Evolutionary conservation across 1,284 basidiomycete species (phyloP), one percentile per base, ranked within the genome.

Genomic region (Meripilus lineatus): DNA sequence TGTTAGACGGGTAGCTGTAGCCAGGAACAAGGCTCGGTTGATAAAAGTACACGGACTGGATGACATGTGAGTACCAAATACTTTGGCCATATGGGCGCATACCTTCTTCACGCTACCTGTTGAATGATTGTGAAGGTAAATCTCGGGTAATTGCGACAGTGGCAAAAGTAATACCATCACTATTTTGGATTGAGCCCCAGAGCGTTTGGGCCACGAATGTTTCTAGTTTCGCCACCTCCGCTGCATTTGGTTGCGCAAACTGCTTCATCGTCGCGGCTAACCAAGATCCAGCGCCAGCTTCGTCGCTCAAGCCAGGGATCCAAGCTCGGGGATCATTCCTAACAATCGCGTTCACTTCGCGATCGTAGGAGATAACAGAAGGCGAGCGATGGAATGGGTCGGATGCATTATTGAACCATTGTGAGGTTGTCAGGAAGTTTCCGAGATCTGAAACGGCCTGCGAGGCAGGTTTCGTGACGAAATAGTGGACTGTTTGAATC

Each of bases 231-330:
- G 66, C 58, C 5, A 79, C 73, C 55, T 80, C 77, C 11, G 61
- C 62, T 1, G 71, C 71, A 47, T 65, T 73, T 1, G 77, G 77
- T 48, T 77, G 74, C 4, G 73, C 72, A 46, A 63, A 77, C 50
- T 78, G 74, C 54, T 78, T 78, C 73, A 79, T 72, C 3, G 70
- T 58, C 6, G 74, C 76, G 6, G 77, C 75, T 13, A 80, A 57
- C 75, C 75, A 79, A 17, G 73, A 76, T 5, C 75, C 75, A 3
- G 75, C 76, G 24, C 77, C 77, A 23, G 72, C 77, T 56, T 80
- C 77, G 52, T 80, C 76, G 44, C 74, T 77, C 43, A 79, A 53
- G 0, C 77, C 77, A 18, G 75, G 71, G 42, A 79, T 79, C 76
- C 75, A 79, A 6, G 74, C 75, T 32, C 77, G 60, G 21, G 60